Conservation (phyloP, 1,284 basidiomycete genomes). For the Coniferiporia sulphurascens region DNA sequence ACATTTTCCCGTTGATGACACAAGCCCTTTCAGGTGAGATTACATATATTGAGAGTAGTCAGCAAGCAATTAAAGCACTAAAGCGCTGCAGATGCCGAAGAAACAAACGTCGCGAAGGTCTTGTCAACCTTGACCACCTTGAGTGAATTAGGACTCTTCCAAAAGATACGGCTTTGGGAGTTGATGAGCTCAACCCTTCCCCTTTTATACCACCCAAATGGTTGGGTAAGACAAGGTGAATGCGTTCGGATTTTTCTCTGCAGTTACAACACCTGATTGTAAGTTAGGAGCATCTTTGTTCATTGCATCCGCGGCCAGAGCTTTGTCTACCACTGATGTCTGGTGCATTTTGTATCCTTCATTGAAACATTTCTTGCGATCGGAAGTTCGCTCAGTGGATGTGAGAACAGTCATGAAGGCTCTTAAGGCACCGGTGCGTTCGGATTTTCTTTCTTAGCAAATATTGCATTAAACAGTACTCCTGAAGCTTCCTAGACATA, state of each 20-base stretch:
- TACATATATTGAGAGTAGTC: slow-evolving; percentile 7
- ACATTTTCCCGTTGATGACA: slow-evolving; percentile 91
- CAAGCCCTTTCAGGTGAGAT: slow-evolving; percentile 82
- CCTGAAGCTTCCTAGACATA: slow-evolving; percentile 64
- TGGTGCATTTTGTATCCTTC: slow-evolving; percentile 97
- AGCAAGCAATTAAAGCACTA: neutral
- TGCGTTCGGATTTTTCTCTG: neutral
- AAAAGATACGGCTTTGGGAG: slow-evolving; percentile 93
- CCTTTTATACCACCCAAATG: slow-evolving; percentile 92
- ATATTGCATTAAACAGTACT: slow-evolving; percentile 9
- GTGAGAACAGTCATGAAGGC: slow-evolving; percentile 71
- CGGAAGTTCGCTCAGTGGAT: slow-evolving; percentile 77
- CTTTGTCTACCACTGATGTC: slow-evolving; percentile 78
- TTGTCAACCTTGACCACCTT: slow-evolving; percentile 81
- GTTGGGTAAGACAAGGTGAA: slow-evolving; percentile 92
- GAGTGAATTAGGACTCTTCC: slow-evolving; percentile 82
- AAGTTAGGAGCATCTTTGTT: slow-evolving; percentile 75
- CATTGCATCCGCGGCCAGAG: slow-evolving; percentile 78
- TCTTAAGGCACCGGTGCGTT: slow-evolving; percentile 72
- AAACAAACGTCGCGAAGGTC: slow-evolving; percentile 87
- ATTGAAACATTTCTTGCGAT: slow-evolving; percentile 79
- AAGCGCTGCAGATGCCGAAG: slow-evolving; percentile 75
- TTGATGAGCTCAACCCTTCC: slow-evolving; percentile 82
- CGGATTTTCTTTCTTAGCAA: neutral
- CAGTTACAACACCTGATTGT: neutral